Evolutionary conservation across 176 grass and related monocot genomes (phyloP).

Genomic region (Avena eriantha): DNA sequence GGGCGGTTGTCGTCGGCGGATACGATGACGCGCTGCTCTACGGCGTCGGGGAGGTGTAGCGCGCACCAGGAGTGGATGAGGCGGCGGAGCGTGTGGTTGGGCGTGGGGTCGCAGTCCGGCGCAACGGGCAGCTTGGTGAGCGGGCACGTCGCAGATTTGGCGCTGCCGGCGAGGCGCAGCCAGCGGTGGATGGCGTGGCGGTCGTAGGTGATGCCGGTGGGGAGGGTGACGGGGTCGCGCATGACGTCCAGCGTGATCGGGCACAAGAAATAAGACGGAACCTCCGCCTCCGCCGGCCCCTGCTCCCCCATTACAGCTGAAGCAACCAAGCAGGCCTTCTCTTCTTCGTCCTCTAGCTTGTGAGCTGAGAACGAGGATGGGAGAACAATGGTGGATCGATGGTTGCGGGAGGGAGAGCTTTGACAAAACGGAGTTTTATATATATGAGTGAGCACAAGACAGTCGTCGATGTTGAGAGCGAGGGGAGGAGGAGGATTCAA

Average conservation of each 20-base stretch:
- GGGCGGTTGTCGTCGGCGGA: slow-evolving; percentile 1
- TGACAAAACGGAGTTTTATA: not conserved
- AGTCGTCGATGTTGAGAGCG: not conserved
- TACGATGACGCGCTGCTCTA: slow-evolving; percentile 30
- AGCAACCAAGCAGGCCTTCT: not conserved
- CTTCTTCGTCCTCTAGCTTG: not conserved
- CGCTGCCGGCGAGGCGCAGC: slow-evolving; percentile 54
- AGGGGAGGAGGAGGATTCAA: not conserved
- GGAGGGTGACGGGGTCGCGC: slow-evolving; percentile 80
- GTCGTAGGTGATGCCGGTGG: slow-evolving; percentile 93
- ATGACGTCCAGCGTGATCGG: slow-evolving; percentile 83
- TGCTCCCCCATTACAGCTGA: slow-evolving; percentile 37
- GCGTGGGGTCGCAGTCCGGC: slow-evolving; percentile 61
- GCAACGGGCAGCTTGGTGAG: slow-evolving; percentile 67
- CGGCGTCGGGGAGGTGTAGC: slow-evolving; percentile 43
- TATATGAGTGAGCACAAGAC: not conserved
- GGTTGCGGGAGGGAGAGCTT: no score
- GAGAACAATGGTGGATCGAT: not conserved
- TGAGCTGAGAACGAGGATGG: no score
- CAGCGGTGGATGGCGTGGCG: slow-evolving; percentile 83
- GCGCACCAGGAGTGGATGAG: slow-evolving; percentile 77
- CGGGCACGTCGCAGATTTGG: slow-evolving; percentile 52
- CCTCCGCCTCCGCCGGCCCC: slow-evolving; percentile 34
- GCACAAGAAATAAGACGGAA: slow-evolving; percentile 78
- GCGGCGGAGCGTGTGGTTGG: slow-evolving; percentile 84